Conservation (phyloP, 306 rosid species). For the Prinsepia uniflora region DNA sequence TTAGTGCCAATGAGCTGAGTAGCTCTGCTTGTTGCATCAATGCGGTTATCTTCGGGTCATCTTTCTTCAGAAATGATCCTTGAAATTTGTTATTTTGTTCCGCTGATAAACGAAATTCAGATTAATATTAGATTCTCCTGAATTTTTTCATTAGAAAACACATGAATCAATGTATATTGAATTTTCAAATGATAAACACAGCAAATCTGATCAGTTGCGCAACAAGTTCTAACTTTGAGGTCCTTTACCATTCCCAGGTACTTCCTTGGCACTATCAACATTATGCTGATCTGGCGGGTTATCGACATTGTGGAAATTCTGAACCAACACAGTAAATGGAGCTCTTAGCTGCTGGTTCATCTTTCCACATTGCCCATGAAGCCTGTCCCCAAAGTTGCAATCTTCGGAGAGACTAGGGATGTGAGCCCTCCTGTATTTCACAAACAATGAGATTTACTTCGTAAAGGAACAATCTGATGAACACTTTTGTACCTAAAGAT, state of each 20-base stretch:
- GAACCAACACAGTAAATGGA: conserved; percentile 78
- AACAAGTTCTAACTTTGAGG: conserved; percentile 13
- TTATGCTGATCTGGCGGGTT: conserved; percentile 50
- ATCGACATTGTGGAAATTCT: conserved; percentile 50
- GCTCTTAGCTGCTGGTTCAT: conserved; percentile 59
- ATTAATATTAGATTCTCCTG: conserved; percentile 15
- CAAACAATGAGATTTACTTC: conserved; percentile 16
- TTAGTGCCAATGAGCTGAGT: conserved; percentile 79
- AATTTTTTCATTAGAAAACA: background rate
- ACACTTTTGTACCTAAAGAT: conserved; percentile 17
- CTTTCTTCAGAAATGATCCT: conserved; percentile 76
- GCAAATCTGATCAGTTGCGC: conserved; percentile 20
- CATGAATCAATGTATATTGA: conserved; percentile 9
- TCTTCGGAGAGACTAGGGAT: conserved; percentile 50
- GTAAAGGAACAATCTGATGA: conserved; percentile 9
- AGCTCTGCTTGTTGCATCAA: conserved; percentile 95
- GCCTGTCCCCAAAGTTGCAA: conserved; percentile 52
- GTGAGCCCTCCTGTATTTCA: conserved; percentile 57
- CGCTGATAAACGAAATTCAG: conserved; percentile 35
- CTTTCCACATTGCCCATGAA: conserved; percentile 49
- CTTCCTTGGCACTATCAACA: conserved; percentile 38
- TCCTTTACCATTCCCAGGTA: conserved; percentile 47
- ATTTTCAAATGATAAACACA: conserved; percentile 6
- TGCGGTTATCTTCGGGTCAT: conserved; percentile 75
- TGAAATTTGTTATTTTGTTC: conserved; percentile 53